A percentile compares a stretch with the other conserved stretches of the same genome.
Conservation (phyloP, 202 grass and related monocot genomes). For the Alloteropsis angusta region DNA sequence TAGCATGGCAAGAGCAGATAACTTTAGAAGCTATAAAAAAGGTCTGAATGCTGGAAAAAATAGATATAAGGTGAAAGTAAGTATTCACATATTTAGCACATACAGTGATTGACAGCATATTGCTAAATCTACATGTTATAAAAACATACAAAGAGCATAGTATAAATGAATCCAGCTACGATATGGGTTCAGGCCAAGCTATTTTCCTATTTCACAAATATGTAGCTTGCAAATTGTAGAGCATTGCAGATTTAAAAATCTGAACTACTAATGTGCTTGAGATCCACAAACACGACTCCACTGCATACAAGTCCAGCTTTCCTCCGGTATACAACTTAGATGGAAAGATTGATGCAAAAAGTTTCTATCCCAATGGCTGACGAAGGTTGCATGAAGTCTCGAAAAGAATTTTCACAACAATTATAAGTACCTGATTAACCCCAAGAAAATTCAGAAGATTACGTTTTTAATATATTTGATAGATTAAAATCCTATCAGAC, state of each 20-base stretch:
- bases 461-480: neutral
- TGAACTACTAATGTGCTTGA: neutral
- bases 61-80: neutral
- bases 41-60: neutral
- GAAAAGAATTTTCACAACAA: neutral
- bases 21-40: neutral
- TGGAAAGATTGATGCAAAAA: neutral
- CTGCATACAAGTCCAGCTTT: neutral
- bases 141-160: neutral
- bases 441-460: neutral
- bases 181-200: neutral
- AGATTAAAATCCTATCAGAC: neutral
- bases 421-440: neutral
- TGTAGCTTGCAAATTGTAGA: neutral
- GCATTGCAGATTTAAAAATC: neutral
- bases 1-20: neutral
- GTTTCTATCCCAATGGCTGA: neutral
- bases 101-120: neutral
- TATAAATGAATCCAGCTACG: neutral
- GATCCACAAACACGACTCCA: neutral
- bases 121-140: neutral
- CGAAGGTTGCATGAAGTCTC: neutral
- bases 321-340: neutral
- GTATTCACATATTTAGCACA: neutral
- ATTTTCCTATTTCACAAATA: neutral